These are phyloP conservation scores for Boechera retrofracta DNA, from an alignment of 345 rosid genomes.

Conservation along the genomic window DNA sequence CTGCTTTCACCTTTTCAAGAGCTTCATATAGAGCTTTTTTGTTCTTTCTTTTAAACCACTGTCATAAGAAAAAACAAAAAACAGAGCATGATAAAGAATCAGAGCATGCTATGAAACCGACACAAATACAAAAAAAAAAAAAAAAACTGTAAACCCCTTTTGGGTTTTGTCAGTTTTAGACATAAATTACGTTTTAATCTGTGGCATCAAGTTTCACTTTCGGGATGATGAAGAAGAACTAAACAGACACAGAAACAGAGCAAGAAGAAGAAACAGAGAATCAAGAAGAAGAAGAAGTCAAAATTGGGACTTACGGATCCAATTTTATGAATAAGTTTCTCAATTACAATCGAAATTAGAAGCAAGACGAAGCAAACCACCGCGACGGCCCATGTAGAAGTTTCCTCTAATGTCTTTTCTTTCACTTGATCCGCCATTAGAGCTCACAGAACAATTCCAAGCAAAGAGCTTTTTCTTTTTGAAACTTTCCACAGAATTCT, in stretches of 20 bases:
- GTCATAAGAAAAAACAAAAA: slow-evolving; percentile 14
- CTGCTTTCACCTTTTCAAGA: slow-evolving; percentile 92
- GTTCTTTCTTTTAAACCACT: slow-evolving; percentile 75
- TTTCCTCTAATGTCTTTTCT: slow-evolving; percentile 53
- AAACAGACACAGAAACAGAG: not conserved
- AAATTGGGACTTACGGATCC: slow-evolving; percentile 36
- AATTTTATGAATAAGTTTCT: slow-evolving; percentile 55
- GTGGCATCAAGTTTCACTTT: not conserved
- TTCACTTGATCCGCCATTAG: slow-evolving; percentile 32
- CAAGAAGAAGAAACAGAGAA: slow-evolving; percentile 22
- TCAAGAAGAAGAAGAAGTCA: not conserved
- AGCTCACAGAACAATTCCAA: slow-evolving; percentile 29
- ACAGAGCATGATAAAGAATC: slow-evolving; percentile 25
- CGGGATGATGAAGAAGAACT: not conserved
- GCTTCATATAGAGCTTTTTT: slow-evolving; percentile 80
- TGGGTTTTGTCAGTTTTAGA: not conserved
- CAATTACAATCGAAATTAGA: slow-evolving; percentile 55
- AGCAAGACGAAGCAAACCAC: slow-evolving; percentile 72
- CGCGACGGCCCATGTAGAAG: slow-evolving; percentile 92
- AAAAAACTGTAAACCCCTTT: not conserved
- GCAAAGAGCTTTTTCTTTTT: not conserved
- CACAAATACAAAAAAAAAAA: not conserved
- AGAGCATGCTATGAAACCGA: not conserved
- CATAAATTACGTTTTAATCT: not conserved
- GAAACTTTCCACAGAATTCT: too few relatives aligned